Base-by-base conservation (phyloP, 148 eudicot genomes). In the Cornus suecica region DNA sequence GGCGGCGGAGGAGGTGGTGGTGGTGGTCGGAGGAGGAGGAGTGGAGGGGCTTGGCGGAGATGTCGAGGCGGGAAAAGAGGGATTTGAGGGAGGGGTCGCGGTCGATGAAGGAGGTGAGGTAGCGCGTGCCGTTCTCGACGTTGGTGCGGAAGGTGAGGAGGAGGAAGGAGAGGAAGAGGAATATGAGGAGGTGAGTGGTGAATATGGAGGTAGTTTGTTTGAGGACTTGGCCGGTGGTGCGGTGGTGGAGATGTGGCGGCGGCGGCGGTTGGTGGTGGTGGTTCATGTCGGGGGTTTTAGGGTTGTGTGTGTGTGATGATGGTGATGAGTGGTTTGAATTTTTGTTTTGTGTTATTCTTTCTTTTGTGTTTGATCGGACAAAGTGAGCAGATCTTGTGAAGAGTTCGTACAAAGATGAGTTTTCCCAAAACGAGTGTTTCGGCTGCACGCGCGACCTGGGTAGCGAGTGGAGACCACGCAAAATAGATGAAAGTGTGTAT, bases 111-210 rank as follows among this genome's bases (percentile, higher is more conserved):
- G 87, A 60, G 34, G 90, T 81, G 89, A 92, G 82, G 76, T 81
- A 82, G 75, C 80, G 74, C 73, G 95, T 69, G 67, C 88, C 90
- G 78, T 72, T 87, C 60, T 90, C 89, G 82, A 92, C 81, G 80
- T 90, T 79, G 82, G 83, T 78, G 65, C 88, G 98, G 84, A 92
- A 90, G 78, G 90, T 84, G 88, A 92, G 84, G 82, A 92, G 76
- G 71, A 94, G 88, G 65, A 86, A 72, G 23, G 97, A 74, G 52
- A 92, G 85, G 79, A 88, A 74, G 76, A 92, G 22, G 79, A 89
- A 81, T 24, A 84, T 87, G 20, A 84, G 84, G 83, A 89, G 77
- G 79, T 87, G 85, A 26, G 90, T 69, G 80, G 69, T 11, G 84
- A 83, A 81, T 58, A 87, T 77, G 1, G 54, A 45, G 70, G 81